These are phyloP conservation scores for Bipolaris sorokiniana DNA, from an alignment of 2,329 filamentous ascomycete genomes.

Conservation along the genomic window DNA sequence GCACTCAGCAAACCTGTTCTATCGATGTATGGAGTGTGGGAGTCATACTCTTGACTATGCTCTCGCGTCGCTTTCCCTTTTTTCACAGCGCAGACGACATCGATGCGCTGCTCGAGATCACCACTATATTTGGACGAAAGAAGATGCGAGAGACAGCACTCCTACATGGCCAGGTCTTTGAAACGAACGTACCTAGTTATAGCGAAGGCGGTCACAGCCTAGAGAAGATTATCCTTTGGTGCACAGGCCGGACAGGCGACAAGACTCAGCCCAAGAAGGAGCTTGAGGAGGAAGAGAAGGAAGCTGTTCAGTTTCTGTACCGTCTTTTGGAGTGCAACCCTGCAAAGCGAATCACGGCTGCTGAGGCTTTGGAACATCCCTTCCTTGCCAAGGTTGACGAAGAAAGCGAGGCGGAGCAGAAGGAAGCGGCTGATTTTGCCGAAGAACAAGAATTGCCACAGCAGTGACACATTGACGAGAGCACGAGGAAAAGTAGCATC, in stretches of 20 bases:
- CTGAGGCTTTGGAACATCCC: conserved; percentile 74
- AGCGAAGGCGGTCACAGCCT: conserved; percentile 83
- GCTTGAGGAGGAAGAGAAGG: conserved; percentile 70
- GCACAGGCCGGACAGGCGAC: conserved; percentile 74
- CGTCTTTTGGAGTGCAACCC: conserved; percentile 80
- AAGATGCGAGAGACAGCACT: conserved; percentile 83
- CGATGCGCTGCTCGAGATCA: conserved; percentile 96
- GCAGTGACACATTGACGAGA: conserved; percentile 21
- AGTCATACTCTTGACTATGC: conserved; percentile 94
- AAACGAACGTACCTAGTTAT: conserved; percentile 91
- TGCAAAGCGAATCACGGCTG: conserved; percentile 72
- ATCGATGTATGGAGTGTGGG: conserved; percentile 98
- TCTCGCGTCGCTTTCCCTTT: conserved; percentile 92
- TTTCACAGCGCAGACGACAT: conserved; percentile 99
- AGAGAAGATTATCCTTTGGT: conserved; percentile 96
- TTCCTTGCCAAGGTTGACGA: conserved; percentile 60
- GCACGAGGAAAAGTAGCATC: conserved; percentile 27
- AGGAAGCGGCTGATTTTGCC: conserved; percentile 40
- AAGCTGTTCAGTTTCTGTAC: conserved; percentile 74
- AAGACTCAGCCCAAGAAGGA: conserved; percentile 54
- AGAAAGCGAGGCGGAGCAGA: conserved; percentile 42
- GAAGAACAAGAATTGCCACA: conserved; percentile 26
- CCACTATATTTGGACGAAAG: conserved; percentile 86
- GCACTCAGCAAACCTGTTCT: conserved; percentile 87
- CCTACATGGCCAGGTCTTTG: conserved; percentile 88